Base-by-base conservation (phyloP, 2,329 filamentous ascomycete species). In the Boeremia lycopersici region DNA sequence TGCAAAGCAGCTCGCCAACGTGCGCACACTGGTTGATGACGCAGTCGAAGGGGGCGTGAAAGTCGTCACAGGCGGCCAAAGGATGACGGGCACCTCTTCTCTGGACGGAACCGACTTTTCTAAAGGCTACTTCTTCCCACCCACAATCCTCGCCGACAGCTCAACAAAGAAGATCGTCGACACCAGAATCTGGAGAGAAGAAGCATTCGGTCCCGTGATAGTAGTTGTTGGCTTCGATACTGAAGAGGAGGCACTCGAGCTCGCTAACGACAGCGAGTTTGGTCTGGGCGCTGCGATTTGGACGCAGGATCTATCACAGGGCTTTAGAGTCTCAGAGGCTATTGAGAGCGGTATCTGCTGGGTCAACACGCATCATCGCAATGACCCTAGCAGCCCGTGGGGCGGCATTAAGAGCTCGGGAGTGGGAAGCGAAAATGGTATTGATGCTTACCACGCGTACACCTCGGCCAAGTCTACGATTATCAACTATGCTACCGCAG, bases 361-460 rank as follows among this genome's bases (percentile, higher is more conserved):
- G 77, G 71, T 76, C 13, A 82, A 79, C 58, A 79, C 76, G 0
- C 87, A 90, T 71, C 87, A 90, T 68, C 81, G 87, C 30, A 90
- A 90, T 62, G 88, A 90, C 61, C 87, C 88, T 0, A 86, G 86
- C 61, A 87, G 86, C 54, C 86, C 88, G 0, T 88, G 88, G 87
- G 88, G 88, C 25, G 86, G 87, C 1, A 77, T 83, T 28, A 85
- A 86, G 62, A 78, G 77, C 31, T 80, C 82, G 1, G 88, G 88
- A 1, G 81, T 90, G 0, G 88, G 88, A 1, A 90, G 87, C 56
- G 89, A 91, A 77, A 90, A 91, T 64, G 88, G 88, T 0, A 62
- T 86, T 0, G 88, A 78, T 60, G 76, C 76, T 0, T 79, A 77
- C 40, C 67, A 74, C 51, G 73, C 76, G 2, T 80, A 80, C 47